Evolutionary conservation across 2,329 filamentous ascomycete genomes (phyloP).

Genomic region (Fusarium ambrosium): DNA sequence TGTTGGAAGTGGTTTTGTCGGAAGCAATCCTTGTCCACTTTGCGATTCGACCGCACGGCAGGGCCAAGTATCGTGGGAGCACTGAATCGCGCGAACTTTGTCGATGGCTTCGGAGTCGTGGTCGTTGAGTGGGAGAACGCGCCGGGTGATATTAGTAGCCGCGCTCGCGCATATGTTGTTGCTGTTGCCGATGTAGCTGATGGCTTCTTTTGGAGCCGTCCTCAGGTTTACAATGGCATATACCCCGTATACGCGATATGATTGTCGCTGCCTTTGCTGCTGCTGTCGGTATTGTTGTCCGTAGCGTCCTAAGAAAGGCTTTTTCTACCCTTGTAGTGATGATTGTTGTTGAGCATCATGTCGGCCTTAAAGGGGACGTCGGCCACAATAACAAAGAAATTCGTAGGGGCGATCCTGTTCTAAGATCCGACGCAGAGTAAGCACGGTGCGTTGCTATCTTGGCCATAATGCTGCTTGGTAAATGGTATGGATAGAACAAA

Average conservation of each 20-base stretch:
- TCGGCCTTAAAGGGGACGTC: background rate
- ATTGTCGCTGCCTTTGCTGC: background rate
- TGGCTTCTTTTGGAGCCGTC: background rate
- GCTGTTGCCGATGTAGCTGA: background rate
- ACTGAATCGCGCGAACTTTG: background rate
- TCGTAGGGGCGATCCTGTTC: background rate
- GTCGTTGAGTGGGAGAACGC: background rate
- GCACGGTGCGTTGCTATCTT: background rate
- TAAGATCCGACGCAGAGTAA: background rate
- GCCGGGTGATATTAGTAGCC: background rate
- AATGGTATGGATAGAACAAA: background rate
- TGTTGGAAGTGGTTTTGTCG: background rate
- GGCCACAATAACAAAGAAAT: background rate
- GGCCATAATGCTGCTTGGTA: background rate
- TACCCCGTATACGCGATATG: no score
- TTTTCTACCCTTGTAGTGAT: background rate
- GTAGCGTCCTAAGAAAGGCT: background rate
- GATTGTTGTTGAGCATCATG: background rate
- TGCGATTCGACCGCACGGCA: background rate
- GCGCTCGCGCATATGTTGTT: background rate
- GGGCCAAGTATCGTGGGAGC: background rate
- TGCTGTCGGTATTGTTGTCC: background rate
- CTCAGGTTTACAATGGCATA: background rate
- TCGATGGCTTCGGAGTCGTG: background rate
- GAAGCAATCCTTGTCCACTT: background rate